These are phyloP conservation scores for Aspergillus texensis DNA, from an alignment of 2,329 filamentous ascomycete species.

Conservation along the genomic window DNA sequence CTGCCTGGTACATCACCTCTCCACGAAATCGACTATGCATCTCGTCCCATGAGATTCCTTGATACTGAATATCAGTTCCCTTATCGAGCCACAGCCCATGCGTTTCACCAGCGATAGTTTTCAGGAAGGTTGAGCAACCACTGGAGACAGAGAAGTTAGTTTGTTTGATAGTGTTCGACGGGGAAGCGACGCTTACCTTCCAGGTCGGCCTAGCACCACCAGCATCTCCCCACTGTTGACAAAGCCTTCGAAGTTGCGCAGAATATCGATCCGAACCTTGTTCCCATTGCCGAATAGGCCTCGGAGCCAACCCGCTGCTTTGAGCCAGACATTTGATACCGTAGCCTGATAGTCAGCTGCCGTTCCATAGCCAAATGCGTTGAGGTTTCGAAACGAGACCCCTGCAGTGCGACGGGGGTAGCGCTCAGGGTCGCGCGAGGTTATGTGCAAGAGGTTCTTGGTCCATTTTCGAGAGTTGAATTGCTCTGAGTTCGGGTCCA, in stretches of 20 bases:
- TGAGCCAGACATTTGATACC: constrained; percentile 47
- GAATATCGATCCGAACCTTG: constrained; percentile 57
- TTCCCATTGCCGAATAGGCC: constrained; percentile 34
- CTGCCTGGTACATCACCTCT: constrained; percentile 82
- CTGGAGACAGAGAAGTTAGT: constrained; percentile 20
- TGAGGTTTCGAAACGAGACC: constrained; percentile 48
- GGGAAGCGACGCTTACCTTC: constrained; percentile 32
- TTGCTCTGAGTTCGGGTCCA: constrained; percentile 45
- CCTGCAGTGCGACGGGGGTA: constrained; percentile 40
- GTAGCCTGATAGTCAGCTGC: constrained; percentile 49
- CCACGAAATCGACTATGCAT: constrained; percentile 80
- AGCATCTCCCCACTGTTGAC: constrained; percentile 60
- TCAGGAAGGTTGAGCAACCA: constrained; percentile 78
- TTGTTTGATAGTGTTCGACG: neutral
- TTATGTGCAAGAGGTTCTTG: constrained; percentile 41
- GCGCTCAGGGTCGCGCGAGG: constrained; percentile 33
- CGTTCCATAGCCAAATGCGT: constrained; percentile 47
- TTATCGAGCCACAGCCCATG: constrained; percentile 76
- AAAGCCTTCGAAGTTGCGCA: constrained; percentile 65
- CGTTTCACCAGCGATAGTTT: constrained; percentile 80
- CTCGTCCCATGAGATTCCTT: constrained; percentile 63
- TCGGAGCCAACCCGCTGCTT: constrained; percentile 33
- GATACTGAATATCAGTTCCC: constrained; percentile 77
- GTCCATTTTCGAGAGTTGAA: constrained; percentile 52
- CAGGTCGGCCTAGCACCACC: constrained; percentile 55